These are phyloP conservation scores for Candida sp. DNA, from an alignment of 1,139 yeast genomes.

Conservation along the genomic window DNA sequence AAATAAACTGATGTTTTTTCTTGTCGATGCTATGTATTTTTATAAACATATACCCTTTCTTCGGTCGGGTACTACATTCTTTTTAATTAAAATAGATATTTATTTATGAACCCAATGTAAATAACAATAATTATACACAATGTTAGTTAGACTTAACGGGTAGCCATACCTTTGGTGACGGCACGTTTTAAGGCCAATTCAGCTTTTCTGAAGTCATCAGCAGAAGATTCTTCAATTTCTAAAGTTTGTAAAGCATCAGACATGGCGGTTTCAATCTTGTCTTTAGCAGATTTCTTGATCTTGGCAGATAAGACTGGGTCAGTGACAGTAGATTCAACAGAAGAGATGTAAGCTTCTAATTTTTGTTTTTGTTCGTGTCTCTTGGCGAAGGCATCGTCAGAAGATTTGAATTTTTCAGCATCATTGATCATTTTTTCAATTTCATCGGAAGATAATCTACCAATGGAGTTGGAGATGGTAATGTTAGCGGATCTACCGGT, in stretches of 20 bases:
- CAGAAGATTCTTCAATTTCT: constrained; percentile 93
- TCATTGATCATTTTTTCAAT: constrained; percentile 98
- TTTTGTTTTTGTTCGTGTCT: constrained; percentile 99
- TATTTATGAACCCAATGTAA: constrained; percentile 6
- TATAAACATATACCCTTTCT: too few species aligned
- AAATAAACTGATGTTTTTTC: too few species aligned
- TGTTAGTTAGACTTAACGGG: constrained; percentile 65
- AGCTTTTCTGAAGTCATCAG: constrained; percentile 99
- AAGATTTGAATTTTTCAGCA: constrained; percentile 98
- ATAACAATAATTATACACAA: constrained; percentile 11
- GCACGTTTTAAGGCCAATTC: constrained; percentile 99
- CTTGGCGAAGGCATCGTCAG: constrained; percentile 99
- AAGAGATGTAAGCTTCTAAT: constrained; percentile 98
- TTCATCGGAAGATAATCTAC: constrained; percentile 97
- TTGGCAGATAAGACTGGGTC: constrained; percentile 99
- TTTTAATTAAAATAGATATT: constrained; percentile 3
- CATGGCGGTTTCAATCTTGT: constrained; percentile 97
- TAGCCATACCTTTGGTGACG: constrained; percentile 98
- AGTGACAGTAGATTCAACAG: constrained; percentile 94
- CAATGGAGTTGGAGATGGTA: constrained; percentile 99
- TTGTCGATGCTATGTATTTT: too few species aligned
- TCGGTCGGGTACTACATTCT: too few species aligned
- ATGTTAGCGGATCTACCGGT: constrained; percentile 99
- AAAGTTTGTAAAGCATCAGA: constrained; percentile 98
- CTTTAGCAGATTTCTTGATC: constrained; percentile 97